Evolutionary conservation across 257 asterid genomes (phyloP).

Genomic region (Jacaranda mimosifolia): DNA sequence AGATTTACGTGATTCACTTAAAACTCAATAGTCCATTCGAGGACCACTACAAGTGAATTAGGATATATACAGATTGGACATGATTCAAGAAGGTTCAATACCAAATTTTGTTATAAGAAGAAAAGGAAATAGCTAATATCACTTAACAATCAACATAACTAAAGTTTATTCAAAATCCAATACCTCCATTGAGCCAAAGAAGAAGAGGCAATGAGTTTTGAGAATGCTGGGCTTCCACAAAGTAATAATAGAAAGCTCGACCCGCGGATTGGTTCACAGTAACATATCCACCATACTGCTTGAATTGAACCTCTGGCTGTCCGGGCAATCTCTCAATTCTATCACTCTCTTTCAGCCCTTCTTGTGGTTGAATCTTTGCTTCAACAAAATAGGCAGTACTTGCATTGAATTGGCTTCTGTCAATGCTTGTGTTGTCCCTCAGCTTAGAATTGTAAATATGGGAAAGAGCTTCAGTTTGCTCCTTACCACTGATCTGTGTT

Average conservation of each 20-base stretch:
- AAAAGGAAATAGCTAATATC: no score
- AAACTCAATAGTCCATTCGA: no score
- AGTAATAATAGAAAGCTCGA: conserved; percentile 74
- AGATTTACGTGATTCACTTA: no score
- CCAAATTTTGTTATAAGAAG: no score
- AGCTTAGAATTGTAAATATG: conserved; percentile 48
- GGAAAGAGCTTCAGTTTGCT: conserved; percentile 53
- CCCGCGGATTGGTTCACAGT: conserved; percentile 74
- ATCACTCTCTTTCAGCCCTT: conserved; percentile 62
- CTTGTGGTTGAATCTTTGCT: conserved; percentile 38
- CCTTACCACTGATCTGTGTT: conserved; percentile 26
- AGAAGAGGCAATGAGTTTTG: conserved; percentile 70
- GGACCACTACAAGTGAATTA: no score
- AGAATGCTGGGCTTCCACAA: conserved; percentile 61
- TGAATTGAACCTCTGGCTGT: conserved; percentile 64
- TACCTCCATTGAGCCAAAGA: conserved; percentile 97
- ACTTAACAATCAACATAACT: no score
- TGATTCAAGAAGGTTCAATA: no score
- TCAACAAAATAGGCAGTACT: conserved; percentile 11
- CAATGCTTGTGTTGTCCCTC: conserved; percentile 43
- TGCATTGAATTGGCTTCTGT: conserved; percentile 50
- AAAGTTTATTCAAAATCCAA: no score
- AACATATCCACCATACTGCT: conserved; percentile 86
- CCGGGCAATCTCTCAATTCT: conserved; percentile 69
- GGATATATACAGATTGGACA: no score